Percentiles rank a stretch among this genome's conserved stretches.
Evolutionary conservation across 2,329 filamentous ascomycete genomes (phyloP).

Genomic region (Rhynchosporium graminicola): DNA sequence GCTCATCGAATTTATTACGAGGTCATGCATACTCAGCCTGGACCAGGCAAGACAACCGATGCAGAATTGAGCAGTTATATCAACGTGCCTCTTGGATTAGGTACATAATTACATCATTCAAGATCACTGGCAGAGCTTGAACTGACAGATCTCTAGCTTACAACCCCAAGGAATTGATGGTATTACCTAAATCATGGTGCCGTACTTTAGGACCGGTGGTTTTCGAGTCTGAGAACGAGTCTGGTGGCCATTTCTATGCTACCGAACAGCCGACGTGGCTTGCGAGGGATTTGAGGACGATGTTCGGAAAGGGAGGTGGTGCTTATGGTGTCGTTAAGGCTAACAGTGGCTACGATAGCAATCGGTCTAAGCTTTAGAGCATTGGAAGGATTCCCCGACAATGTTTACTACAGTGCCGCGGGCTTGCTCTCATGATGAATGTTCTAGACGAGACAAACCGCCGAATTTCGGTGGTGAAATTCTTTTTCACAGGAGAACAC

Average conservation of each 20-base stretch:
- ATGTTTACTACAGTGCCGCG: no score
- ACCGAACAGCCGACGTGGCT: constrained; percentile 57
- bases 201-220: constrained; percentile 62
- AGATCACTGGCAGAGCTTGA: no score
- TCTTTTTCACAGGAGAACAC: no score
- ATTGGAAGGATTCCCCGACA: neutral
- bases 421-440: no score
- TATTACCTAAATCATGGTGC: constrained; percentile 57
- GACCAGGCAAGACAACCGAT: constrained; percentile 30
- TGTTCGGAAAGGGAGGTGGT: constrained; percentile 57
- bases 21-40: constrained; percentile 45
- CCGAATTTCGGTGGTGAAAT: no score
- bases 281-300: constrained; percentile 53
- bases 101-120: constrained; percentile 35
- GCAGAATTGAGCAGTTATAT: constrained; percentile 31
- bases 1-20: constrained; percentile 75
- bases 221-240: constrained; percentile 47
- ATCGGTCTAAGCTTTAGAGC: constrained; percentile 26
- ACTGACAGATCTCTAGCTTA: constrained; percentile 37
- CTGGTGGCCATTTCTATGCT: constrained; percentile 60
- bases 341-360: constrained; percentile 36
- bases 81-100: constrained; percentile 50
- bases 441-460: no score
- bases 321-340: constrained; percentile 42
- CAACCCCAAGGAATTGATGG: constrained; percentile 60